These are phyloP conservation scores for Corchorus olitorius DNA, from an alignment of 345 rosid genomes.

Conservation along the genomic window DNA sequence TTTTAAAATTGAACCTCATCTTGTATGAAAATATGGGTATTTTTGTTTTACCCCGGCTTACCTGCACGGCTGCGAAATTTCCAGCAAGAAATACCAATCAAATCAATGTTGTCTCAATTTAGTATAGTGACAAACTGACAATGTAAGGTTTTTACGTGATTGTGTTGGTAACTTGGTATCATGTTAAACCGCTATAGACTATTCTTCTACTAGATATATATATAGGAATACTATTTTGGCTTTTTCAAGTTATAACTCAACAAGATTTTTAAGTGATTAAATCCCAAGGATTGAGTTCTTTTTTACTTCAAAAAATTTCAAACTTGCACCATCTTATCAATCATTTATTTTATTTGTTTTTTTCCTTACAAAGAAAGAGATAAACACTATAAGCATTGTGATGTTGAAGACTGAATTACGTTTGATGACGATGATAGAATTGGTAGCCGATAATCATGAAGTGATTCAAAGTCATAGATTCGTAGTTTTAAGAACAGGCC, in stretches of 20 bases:
- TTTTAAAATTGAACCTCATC: neutral
- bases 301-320: neutral
- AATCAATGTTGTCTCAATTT: too few species aligned
- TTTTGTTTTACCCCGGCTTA: neutral
- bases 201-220: neutral
- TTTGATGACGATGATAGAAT: neutral
- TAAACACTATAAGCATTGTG: neutral
- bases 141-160: neutral
- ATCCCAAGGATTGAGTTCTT: too few species aligned
- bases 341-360: neutral
- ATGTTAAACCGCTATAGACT: neutral
- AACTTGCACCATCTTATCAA: neutral
- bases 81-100: neutral
- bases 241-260: neutral
- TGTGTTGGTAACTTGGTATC: neutral
- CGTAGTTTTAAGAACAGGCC: neutral
- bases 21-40: neutral
- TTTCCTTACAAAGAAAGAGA: neutral
- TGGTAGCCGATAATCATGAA: neutral
- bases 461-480: neutral
- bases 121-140: neutral
- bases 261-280: neutral
- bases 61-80: neutral
- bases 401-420: neutral
- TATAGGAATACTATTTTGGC: neutral